These are phyloP conservation scores for Gnomoniopsis smithogilvyi DNA, from an alignment of 2,329 filamentous ascomycete species.

Conservation along the genomic window DNA sequence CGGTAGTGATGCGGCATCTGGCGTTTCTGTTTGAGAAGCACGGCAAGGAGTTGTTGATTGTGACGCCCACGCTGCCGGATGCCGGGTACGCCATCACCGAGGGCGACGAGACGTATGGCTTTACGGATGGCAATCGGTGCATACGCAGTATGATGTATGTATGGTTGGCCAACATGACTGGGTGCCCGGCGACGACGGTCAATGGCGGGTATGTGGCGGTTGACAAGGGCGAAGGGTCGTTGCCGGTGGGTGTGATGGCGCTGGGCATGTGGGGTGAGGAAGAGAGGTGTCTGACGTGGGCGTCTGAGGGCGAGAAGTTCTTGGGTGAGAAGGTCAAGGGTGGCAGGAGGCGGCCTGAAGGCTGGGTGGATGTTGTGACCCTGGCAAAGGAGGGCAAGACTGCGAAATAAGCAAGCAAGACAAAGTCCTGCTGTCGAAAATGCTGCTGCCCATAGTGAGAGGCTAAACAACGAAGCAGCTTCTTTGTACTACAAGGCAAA, in stretches of 20 bases:
- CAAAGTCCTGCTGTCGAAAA: not conserved
- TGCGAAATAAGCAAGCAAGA: not conserved
- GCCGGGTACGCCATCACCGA: conserved; percentile 66
- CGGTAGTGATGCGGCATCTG: conserved; percentile 75
- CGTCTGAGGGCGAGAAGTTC: conserved; percentile 53
- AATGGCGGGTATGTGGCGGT: conserved; percentile 71
- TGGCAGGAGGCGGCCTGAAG: conserved; percentile 46
- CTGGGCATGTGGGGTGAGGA: conserved; percentile 66
- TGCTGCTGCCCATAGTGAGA: not conserved
- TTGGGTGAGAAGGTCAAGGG: conserved; percentile 45
- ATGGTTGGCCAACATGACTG: conserved; percentile 80
- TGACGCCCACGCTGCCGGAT: conserved; percentile 75
- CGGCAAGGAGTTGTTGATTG: conserved; percentile 68
- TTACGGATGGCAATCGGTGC: conserved; percentile 69
- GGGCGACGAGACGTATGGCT: conserved; percentile 64
- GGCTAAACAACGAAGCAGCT: not conserved
- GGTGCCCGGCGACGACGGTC: conserved; percentile 70
- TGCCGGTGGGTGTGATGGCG: conserved; percentile 61
- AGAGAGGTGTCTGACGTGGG: conserved; percentile 60
- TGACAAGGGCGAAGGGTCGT: conserved; percentile 50
- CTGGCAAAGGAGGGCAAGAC: conserved; percentile 28
- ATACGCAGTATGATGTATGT: conserved; percentile 82
- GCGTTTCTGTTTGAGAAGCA: conserved; percentile 66
- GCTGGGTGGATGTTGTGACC: conserved; percentile 57
- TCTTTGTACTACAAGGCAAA: too few relatives aligned